These are phyloP conservation scores for Chrysanthemum lavandulifolium DNA, from an alignment of 129 eudicot genomes.

Conservation along the genomic window DNA sequence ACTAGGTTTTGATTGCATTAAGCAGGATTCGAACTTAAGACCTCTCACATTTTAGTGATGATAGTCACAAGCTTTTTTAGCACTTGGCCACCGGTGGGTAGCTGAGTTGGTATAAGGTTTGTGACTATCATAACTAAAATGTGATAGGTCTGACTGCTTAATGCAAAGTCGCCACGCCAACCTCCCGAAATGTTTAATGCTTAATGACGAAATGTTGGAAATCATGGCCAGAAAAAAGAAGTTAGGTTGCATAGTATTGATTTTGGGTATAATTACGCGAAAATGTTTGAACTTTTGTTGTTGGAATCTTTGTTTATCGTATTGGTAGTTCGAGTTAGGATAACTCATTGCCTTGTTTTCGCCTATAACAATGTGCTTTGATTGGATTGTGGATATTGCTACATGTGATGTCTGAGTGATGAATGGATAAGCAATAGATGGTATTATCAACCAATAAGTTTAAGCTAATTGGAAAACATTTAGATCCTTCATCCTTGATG, in stretches of 20 bases:
- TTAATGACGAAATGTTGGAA: too few relatives aligned
- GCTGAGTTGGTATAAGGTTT: too few relatives aligned
- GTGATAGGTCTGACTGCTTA: too few relatives aligned
- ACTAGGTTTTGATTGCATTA: too few relatives aligned
- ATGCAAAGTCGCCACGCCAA: too few relatives aligned
- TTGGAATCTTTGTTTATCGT: not conserved
- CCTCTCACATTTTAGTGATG: too few relatives aligned
- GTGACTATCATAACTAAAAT: too few relatives aligned
- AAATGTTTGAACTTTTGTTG: not conserved
- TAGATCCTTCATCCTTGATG: not conserved
- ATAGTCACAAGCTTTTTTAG: too few relatives aligned
- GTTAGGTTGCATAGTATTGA: conserved; percentile 17
- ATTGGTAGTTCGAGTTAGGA: not conserved
- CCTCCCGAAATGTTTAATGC: too few relatives aligned
- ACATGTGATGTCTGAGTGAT: not conserved
- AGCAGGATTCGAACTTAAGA: too few relatives aligned
- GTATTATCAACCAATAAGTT: not conserved
- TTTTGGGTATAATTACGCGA: conserved; percentile 2
- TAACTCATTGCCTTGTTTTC: too few relatives aligned
- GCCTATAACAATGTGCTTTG: not conserved
- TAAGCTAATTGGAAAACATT: not conserved
- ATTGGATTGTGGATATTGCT: not conserved
- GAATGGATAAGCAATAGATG: not conserved
- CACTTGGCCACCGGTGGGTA: too few relatives aligned
- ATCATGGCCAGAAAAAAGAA: not conserved